Percentiles rank a stretch among this genome's conserved stretches.
Evolutionary conservation across 352 stramenopile genomes (phyloP).

Genomic region (Phytophthora pseudosyringae): DNA sequence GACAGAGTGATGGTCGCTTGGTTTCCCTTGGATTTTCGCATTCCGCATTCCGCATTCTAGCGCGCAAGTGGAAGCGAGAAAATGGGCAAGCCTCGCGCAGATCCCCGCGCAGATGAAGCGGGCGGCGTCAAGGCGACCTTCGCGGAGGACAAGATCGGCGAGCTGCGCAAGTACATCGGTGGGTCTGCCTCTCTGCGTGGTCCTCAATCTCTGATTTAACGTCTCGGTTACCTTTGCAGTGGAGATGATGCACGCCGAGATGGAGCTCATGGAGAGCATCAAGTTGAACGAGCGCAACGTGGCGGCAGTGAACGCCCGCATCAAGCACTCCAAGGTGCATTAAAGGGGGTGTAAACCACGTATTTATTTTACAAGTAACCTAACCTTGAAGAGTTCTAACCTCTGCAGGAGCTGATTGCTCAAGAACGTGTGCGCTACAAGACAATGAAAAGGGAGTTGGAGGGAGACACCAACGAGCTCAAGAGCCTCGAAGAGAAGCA

Average conservation of each 20-base stretch:
- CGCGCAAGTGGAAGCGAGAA: conserved; percentile 5
- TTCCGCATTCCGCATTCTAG: conserved; percentile 33
- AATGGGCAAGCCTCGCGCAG: conserved; percentile 19
- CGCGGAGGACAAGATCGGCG: conserved; percentile 54
- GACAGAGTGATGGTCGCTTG: conserved; percentile 40
- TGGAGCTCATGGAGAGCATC: conserved; percentile 74
- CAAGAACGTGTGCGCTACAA: conserved; percentile 52
- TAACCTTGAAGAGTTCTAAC: not conserved
- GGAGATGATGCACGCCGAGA: conserved; percentile 82
- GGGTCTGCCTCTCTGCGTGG: not conserved
- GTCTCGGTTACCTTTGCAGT: conserved; percentile 40
- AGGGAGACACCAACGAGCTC: conserved; percentile 39
- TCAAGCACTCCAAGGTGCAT: conserved; percentile 65
- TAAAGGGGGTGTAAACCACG: not conserved
- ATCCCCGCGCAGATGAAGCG: conserved; percentile 1
- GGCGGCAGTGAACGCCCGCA: conserved; percentile 42
- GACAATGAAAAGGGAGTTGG: conserved; percentile 35
- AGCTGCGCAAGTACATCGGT: conserved; percentile 78
- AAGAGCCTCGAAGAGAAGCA: conserved; percentile 51
- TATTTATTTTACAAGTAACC: not conserved
- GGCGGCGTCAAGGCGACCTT: conserved; percentile 3
- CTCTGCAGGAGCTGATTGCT: conserved; percentile 45
- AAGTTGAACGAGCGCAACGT: conserved; percentile 69
- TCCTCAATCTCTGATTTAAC: not conserved
- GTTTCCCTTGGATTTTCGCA: conserved; percentile 35